Evolutionary conservation across 306 rosid genomes (phyloP), one percentile per base, ranked within the genome.

Genomic region (Prunus mongolica): DNA sequence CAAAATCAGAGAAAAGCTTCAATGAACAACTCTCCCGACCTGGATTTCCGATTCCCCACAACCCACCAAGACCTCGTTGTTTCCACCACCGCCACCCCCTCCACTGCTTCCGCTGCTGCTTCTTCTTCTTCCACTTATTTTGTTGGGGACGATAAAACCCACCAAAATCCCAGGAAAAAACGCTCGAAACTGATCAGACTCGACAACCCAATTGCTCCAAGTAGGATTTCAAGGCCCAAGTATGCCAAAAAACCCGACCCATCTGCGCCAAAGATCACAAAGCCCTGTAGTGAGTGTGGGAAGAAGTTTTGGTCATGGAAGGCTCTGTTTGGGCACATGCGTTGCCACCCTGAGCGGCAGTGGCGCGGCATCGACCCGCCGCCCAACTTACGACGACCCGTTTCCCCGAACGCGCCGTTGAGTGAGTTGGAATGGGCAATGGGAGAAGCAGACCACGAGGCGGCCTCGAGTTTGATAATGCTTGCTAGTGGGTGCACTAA

Each of bases 331-430:
- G 98, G 98, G 1, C 98, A 95, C 86, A 95, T 95, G 98, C 83
- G 97, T 7, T 95, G 96, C 65, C 98, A 90, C 77, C 98, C 98
- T 0, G 98, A 95, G 58, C 96, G 97, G 1, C 81, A 81, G 16
- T 93, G 98, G 98, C 86, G 97, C 0, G 98, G 98, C 0, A 93
- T 93, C 6, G 85, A 84, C 25, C 97, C 98, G 2, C 98, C 97
- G 0, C 68, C 80, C 0, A 79, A 74, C 46, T 15, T 81, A 74
- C 80, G 47, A 7, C 63, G 65, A 13, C 51, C 65, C 2, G 3
- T 27, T 25, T 71, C 77, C 8, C 71, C 64, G 11, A n/a, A 1
- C 10, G 2, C 18, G 3, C 3, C 74, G 0, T 1, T 18, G 7
- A 11, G 5, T 0, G 30, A 15, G 16, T 47, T 30, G n/a, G 30